Evolutionary conservation across 306 rosid genomes (phyloP).

Genomic region (Leucaena leucocephala): DNA sequence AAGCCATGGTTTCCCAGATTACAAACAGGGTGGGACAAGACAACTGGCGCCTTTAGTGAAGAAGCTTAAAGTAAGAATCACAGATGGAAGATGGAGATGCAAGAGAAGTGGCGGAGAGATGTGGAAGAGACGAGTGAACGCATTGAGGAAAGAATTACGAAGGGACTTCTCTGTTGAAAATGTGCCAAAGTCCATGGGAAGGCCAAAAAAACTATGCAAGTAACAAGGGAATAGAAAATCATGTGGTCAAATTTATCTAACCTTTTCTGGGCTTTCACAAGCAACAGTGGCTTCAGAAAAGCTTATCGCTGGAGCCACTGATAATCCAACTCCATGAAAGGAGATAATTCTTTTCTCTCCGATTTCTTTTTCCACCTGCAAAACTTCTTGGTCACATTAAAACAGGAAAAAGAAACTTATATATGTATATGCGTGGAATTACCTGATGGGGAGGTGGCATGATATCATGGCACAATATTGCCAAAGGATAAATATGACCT

Average conservation of each 20-base stretch:
- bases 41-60: background rate
- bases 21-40: background rate
- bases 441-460: slow-evolving; percentile 96
- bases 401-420: background rate
- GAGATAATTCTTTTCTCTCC: slow-evolving; percentile 91
- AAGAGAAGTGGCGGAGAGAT: background rate
- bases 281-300: slow-evolving; percentile 56
- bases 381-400: slow-evolving; percentile 32
- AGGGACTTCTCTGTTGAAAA: slow-evolving; percentile 8
- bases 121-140: background rate
- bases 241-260: slow-evolving; percentile 44
- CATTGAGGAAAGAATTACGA: background rate
- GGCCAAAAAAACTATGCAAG: slow-evolving; percentile 17
- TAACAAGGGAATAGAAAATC: slow-evolving; percentile 25
- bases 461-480: slow-evolving; percentile 80
- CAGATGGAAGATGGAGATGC: background rate
- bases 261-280: slow-evolving; percentile 66
- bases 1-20: background rate
- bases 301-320: slow-evolving; percentile 69
- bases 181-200: background rate
- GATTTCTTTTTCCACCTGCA: slow-evolving; percentile 86
- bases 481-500: slow-evolving; percentile 88
- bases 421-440: slow-evolving; percentile 33
- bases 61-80: background rate
- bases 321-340: slow-evolving; percentile 78